phyloP scores from a whole-genome alignment of 2,329 filamentous ascomycete species.

The Endocalyx cinctus region DNA sequence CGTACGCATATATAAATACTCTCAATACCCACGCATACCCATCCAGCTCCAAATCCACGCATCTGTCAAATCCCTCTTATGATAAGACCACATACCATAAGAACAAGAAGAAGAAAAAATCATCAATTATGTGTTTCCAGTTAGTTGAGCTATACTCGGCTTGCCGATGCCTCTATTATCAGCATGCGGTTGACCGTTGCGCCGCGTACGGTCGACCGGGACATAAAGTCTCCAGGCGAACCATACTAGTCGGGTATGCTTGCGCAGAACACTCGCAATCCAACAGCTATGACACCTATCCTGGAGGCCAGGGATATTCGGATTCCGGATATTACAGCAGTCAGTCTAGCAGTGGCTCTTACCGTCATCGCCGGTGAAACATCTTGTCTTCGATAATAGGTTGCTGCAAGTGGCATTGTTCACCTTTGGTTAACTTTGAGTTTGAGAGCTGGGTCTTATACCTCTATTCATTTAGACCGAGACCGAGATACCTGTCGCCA shows the following conservation, averaged over 20 bases:
- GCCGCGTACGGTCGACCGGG: conserved; percentile 67
- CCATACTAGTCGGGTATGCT: conserved; percentile 77
- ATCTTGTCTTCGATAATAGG: conserved; percentile 48
- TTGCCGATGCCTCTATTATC: conserved; percentile 84
- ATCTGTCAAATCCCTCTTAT: conserved; percentile 1
- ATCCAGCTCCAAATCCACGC: not conserved
- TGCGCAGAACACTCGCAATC: conserved; percentile 54
- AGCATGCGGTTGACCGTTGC: conserved; percentile 81
- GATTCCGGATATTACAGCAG: conserved; percentile 52
- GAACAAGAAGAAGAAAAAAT: no score
- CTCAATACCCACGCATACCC: no score
- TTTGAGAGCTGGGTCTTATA: conserved; percentile 43
- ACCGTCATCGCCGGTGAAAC: conserved; percentile 44
- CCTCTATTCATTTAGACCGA: conserved; percentile 42
- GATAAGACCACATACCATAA: no score
- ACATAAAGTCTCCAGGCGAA: conserved; percentile 68
- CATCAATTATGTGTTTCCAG: conserved; percentile 49
- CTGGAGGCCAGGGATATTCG: conserved; percentile 40
- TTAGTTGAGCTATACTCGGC: conserved; percentile 80
- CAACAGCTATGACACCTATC: conserved; percentile 33
- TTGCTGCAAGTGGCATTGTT: conserved; percentile 36
- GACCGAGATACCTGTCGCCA: conserved; percentile 23
- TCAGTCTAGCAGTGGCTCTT: conserved; percentile 39
- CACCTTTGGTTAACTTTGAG: conserved; percentile 38
- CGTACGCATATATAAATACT: no score